A percentile compares a stretch with the other conserved stretches of the same genome.
phyloP scores from a whole-genome alignment of 2,329 filamentous ascomycete genomes.

The Beauveria sp. region DNA sequence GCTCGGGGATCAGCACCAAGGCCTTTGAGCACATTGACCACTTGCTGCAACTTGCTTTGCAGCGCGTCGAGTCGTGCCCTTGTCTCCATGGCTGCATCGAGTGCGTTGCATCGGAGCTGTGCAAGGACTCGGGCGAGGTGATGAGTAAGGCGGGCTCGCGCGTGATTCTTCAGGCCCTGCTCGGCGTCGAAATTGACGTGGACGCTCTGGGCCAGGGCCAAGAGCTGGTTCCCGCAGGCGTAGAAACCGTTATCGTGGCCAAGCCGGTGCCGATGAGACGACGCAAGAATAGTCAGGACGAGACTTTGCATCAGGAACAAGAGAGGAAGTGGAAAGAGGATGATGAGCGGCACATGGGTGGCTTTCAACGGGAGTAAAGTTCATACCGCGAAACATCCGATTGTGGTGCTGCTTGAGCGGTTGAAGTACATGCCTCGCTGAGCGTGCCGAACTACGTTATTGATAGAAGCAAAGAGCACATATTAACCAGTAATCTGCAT shows the following conservation, averaged over 20 bases:
- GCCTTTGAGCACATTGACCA: slow-evolving; percentile 88
- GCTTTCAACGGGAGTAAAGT: slow-evolving; percentile 19
- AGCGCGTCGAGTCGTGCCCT: slow-evolving; percentile 65
- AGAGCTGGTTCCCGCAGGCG: slow-evolving; percentile 61
- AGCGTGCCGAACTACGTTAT: not conserved
- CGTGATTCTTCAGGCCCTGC: slow-evolving; percentile 69
- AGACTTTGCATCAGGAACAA: slow-evolving; percentile 12
- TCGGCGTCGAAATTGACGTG: slow-evolving; percentile 72
- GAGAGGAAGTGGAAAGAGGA: slow-evolving; percentile 18
- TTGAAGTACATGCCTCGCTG: not conserved
- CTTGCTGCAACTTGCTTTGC: slow-evolving; percentile 66
- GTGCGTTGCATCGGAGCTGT: slow-evolving; percentile 79
- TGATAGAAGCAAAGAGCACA: not conserved
- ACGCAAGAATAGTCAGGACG: slow-evolving; percentile 6
- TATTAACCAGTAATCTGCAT: slow-evolving; percentile 6
- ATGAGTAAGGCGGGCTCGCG: slow-evolving; percentile 87
- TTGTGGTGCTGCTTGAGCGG: not conserved
- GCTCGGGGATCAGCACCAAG: slow-evolving; percentile 81
- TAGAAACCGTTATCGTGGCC: slow-evolving; percentile 77
- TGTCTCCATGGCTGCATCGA: slow-evolving; percentile 81
- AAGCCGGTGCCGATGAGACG: slow-evolving; percentile 47
- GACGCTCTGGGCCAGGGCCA: slow-evolving; percentile 81
- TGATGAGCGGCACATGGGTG: slow-evolving; percentile 17
- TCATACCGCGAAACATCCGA: not conserved
- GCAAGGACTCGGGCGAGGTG: slow-evolving; percentile 80